Conservation (phyloP, 306 rosid genomes). For the Malus sieversii region DNA sequence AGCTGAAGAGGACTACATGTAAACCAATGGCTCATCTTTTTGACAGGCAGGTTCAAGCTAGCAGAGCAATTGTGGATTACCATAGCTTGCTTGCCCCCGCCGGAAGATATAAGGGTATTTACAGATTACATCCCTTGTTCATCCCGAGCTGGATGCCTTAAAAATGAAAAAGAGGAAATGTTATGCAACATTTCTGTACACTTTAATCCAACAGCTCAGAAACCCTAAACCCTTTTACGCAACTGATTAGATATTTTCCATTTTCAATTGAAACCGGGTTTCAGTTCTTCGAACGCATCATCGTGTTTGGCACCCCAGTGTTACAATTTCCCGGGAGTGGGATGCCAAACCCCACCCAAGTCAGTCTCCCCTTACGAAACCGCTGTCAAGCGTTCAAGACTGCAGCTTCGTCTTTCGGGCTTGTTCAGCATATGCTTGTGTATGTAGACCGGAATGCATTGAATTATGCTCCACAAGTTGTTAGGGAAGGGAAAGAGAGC, state of each 20-base stretch:
- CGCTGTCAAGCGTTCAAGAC: slow-evolving; percentile 49
- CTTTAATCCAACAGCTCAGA: neutral
- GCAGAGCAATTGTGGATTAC: slow-evolving; percentile 47
- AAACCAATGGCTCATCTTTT: neutral
- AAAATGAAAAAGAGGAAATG: neutral
- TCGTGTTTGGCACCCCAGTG: no score
- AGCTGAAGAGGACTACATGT: neutral
- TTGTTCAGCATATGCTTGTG: slow-evolving; percentile 56
- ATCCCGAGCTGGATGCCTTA: neutral
- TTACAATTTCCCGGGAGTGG: no score
- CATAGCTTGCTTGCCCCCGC: slow-evolving; percentile 65
- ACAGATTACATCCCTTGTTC: neutral
- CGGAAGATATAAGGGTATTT: slow-evolving; percentile 58
- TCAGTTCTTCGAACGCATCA: no score
- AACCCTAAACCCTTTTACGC: neutral
- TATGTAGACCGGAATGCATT: slow-evolving; percentile 52
- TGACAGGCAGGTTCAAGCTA: slow-evolving; percentile 49
- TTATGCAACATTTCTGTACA: neutral
- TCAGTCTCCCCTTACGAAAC: slow-evolving; percentile 55
- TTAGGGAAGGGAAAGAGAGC: slow-evolving; percentile 48
- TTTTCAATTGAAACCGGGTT: neutral
- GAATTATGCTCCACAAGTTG: slow-evolving; percentile 42
- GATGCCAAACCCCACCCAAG: no score
- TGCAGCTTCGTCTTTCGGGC: slow-evolving; percentile 60
- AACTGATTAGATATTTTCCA: slow-evolving; percentile 22